Base-by-base conservation (phyloP, 1,139 yeast genomes). In the Geotrichum reessii region DNA sequence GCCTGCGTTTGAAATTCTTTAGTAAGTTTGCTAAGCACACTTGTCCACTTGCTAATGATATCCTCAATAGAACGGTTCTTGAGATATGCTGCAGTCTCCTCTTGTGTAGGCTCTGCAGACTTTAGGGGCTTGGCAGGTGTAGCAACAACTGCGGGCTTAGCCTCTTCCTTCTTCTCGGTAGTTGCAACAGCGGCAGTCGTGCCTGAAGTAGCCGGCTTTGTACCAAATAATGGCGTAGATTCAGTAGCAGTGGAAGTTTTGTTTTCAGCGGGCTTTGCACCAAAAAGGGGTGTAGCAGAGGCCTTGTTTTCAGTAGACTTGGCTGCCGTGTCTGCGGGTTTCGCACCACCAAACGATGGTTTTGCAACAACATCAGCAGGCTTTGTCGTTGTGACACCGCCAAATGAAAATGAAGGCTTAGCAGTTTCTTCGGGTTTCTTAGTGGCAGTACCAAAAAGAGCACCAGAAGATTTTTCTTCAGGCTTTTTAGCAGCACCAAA, bases 1-100 rank as follows among this genome's bases (percentile, higher is more conserved):
- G 96, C 86, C 68, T 88, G 95, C n/a, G 79, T 73, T 62, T 86
- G 86, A 73, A 92, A 93, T 44, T 88, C 85, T 31, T 79, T 78
- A 1, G 93, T 82, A 0, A 95, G 84, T 24, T 82, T 79, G 3
- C 92, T 79, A 62, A 93, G 75, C 66, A 95, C 96, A 60, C 84
- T 83, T 0, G 97, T 87, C 99, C 99, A 95, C 73, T 87, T 91
- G 37, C 91, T 82, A 56, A 95, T 87, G 63, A 93, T 80, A 70
- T 93, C 99, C 67, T 93, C 99, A 70, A 95, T 78, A 0, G 97
- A 90, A 70, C 90, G 90, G 74, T 93, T 93, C 66, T 88, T 91
- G 55, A 95, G 80, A 9, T 96, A 86, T 2, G 90, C 82, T 28
- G 91, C 87, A 56, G 72, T 75, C 54, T 64, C 75, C 68, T 65